These are phyloP conservation scores for Umbilicaria muhlenbergii DNA, from an alignment of 495 filamentous ascomycete species.

Conservation along the genomic window DNA sequence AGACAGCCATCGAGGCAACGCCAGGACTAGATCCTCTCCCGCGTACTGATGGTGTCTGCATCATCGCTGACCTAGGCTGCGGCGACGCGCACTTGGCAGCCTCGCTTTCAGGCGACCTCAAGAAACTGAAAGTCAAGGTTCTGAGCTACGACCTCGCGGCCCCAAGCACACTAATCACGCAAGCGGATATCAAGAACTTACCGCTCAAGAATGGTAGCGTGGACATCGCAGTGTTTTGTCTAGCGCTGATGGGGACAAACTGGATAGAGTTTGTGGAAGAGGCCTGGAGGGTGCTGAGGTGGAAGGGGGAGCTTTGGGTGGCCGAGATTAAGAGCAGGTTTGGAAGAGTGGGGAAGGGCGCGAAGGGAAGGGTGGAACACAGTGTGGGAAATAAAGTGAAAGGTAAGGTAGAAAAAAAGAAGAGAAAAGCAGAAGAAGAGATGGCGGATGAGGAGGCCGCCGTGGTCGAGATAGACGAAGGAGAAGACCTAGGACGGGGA, in stretches of 20 bases:
- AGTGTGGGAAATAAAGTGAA: conserved; percentile 42
- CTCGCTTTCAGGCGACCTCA: conserved; percentile 28
- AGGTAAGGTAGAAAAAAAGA: conserved; percentile 32
- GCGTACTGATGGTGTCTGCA: conserved; percentile 42
- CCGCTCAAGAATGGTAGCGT: conserved; percentile 55
- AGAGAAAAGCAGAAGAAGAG: conserved; percentile 21
- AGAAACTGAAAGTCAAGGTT: conserved; percentile 52
- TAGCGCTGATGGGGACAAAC: conserved; percentile 97
- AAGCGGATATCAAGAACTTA: conserved; percentile 74
- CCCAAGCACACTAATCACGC: conserved; percentile 48
- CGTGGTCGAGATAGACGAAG: conserved; percentile 32
- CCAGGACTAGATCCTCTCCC: conserved; percentile 24
- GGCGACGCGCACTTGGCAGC: conserved; percentile 59
- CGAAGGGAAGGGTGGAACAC: conserved; percentile 34
- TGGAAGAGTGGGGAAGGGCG: conserved; percentile 41
- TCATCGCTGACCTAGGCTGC: conserved; percentile 77
- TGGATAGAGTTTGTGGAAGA: conserved; percentile 93
- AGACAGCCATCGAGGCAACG: conserved; percentile 15
- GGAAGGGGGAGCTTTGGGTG: conserved; percentile 80
- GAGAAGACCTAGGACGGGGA: conserved; percentile 12
- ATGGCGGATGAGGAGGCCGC: conserved; percentile 26
- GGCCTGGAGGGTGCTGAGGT: conserved; percentile 68
- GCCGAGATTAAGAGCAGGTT: conserved; percentile 93
- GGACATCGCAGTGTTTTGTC: conserved; percentile 82
- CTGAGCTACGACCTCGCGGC: conserved; percentile 51